Evolutionary conservation across 2,329 filamentous ascomycete genomes (phyloP).

Genomic region (Mycosphaerella arachidis): DNA sequence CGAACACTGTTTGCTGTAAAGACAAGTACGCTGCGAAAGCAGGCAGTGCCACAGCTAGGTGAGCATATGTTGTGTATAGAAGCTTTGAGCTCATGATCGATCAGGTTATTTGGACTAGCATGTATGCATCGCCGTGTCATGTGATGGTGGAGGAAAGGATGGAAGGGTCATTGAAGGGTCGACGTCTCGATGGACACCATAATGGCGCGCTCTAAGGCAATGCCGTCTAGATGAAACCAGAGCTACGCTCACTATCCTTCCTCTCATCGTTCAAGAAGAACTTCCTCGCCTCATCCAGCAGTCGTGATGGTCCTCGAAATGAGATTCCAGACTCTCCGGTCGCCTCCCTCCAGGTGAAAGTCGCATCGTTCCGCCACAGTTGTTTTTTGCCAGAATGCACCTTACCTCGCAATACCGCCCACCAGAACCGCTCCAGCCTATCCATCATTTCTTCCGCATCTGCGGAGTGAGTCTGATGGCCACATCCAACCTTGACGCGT

Average conservation of each 20-base stretch:
- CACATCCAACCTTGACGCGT: constrained; percentile 28
- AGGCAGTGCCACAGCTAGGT: too few species aligned
- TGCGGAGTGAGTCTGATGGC: constrained; percentile 36
- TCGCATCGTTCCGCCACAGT: constrained; percentile 31
- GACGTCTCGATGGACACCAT: background rate
- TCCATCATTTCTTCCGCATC: constrained; percentile 38
- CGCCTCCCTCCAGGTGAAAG: constrained; percentile 36
- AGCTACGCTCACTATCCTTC: background rate
- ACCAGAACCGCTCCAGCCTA: constrained; percentile 33
- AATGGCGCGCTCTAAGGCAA: background rate
- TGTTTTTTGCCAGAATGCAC: constrained; percentile 32
- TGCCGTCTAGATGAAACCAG: background rate
- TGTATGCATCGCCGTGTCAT: too few species aligned
- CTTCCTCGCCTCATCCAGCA: constrained; percentile 31
- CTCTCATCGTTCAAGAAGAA: constrained; percentile 20
- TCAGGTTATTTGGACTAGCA: too few species aligned
- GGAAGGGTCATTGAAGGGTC: background rate
- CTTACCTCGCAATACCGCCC: constrained; percentile 31
- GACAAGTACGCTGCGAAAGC: too few species aligned
- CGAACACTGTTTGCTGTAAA: too few species aligned
- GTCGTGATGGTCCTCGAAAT: constrained; percentile 34
- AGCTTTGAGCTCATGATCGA: too few species aligned
- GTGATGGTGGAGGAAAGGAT: background rate
- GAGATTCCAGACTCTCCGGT: constrained; percentile 32
- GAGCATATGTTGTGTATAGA: too few species aligned